A percentile compares a stretch with the other conserved stretches of the same genome.
phyloP scores from a whole-genome alignment of 1,284 basidiomycete genomes.

The Naganishia sp. region DNA sequence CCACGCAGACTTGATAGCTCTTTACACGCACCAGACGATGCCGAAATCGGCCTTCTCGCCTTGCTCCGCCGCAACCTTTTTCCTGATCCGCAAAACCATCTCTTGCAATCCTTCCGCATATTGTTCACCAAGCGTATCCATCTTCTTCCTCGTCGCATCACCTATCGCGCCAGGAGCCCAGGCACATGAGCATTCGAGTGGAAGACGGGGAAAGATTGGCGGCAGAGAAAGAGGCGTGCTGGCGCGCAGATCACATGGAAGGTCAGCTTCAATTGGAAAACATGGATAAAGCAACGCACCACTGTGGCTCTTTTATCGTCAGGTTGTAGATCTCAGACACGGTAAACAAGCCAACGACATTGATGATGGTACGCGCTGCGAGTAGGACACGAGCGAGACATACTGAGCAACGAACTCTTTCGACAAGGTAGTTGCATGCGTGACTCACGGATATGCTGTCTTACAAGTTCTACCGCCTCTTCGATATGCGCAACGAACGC shows the following conservation, averaged over 20 bases:
- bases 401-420: no score
- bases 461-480: conserved; percentile 45
- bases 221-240: conserved; percentile 40
- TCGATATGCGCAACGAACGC: conserved; percentile 48
- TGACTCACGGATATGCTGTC: conserved; percentile 48
- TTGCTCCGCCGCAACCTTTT: conserved; percentile 38
- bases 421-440: conserved; percentile 36
- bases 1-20: no score
- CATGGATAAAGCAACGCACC: conserved; percentile 35
- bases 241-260: background rate
- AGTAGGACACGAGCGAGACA: background rate
- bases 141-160: conserved; percentile 47
- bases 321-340: conserved; percentile 52
- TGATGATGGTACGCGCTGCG: conserved; percentile 29
- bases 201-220: conserved; percentile 43
- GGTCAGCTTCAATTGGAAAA: background rate
- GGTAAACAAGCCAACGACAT: conserved; percentile 48
- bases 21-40: conserved; percentile 40
- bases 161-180: conserved; percentile 47
- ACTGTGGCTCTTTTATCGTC: conserved; percentile 46
- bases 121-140: conserved; percentile 49
- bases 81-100: conserved; percentile 37
- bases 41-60: conserved; percentile 44
- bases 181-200: conserved; percentile 50
- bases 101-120: conserved; percentile 49